These are phyloP conservation scores for Meyerozyma athensensis DNA, from an alignment of 1,139 yeast species.

Conservation along the genomic window DNA sequence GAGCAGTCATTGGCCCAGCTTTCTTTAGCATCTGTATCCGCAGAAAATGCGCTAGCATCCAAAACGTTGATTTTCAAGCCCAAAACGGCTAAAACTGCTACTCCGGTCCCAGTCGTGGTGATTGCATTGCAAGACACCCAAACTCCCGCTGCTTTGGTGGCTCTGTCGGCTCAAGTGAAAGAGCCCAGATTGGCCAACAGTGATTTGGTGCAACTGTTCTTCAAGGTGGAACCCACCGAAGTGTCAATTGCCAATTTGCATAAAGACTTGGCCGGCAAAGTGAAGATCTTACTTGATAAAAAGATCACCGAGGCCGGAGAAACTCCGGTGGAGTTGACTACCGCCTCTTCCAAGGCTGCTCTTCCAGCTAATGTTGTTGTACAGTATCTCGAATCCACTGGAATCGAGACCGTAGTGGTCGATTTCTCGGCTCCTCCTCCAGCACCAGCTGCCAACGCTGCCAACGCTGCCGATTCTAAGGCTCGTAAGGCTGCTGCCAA, in stretches of 20 bases:
- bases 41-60: conserved; percentile 44
- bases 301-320: conserved; percentile 37
- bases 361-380: conserved; percentile 49
- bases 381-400: conserved; percentile 52
- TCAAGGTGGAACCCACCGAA: conserved; percentile 59
- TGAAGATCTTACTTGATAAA: conserved; percentile 64
- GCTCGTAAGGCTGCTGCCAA: conserved; percentile 19
- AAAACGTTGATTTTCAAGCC: conserved; percentile 87
- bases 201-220: conserved; percentile 66
- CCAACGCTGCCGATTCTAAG: conserved; percentile 23
- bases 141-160: conserved; percentile 65
- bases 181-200: conserved; percentile 88
- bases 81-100: conserved; percentile 78
- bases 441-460: conserved; percentile 29
- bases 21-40: conserved; percentile 43
- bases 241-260: conserved; percentile 60
- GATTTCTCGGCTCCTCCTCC: conserved; percentile 54
- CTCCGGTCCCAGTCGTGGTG: conserved; percentile 79
- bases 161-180: conserved; percentile 65
- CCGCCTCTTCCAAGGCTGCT: conserved; percentile 54
- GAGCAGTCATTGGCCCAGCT: conserved; percentile 57
- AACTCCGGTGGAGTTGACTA: conserved; percentile 52
- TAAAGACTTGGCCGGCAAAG: conserved; percentile 52
- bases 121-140: conserved; percentile 68
- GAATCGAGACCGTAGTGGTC: conserved; percentile 49